Evolutionary conservation across 2,329 filamentous ascomycete species (phyloP), one percentile per base, ranked within the genome.

Genomic region (Ascocoryne sarcoides): DNA sequence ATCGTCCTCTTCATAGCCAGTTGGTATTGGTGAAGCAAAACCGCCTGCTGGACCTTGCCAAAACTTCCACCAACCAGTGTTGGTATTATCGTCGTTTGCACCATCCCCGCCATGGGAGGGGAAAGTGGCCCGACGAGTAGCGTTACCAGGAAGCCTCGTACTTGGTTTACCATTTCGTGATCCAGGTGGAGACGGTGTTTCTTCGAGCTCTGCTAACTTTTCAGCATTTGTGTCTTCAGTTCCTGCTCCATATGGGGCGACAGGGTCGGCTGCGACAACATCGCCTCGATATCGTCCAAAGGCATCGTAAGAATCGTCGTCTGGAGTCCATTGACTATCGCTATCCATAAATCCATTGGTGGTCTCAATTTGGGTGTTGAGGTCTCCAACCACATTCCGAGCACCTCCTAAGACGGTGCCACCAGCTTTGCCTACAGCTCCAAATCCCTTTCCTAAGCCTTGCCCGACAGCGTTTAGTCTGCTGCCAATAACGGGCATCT

Each of bases 41-140:
- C 71, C 73, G 17, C 77, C 77, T 2, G 69, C 61, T 0, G 77
- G 77, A 0, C 74, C 71, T 50, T 77, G 75, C 77, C 77, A 82
- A 44, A 82, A 81, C 45, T 81, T 62, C 64, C 73, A 81, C 66
- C 76, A 81, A 4, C 33, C 32, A 10, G 33, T 15, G 12, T 26
- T 26, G 10, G 36, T 31, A 9, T 30, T 18, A 37, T 52, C 45
- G 23, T 50, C 44, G 16, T 44, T 42, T 10, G 43, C 21, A 29
- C 49, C 47, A 39, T 54, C 51, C 3, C 40, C 38, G 5, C 48
- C 50, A 38, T 51, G 45, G n/a, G n/a, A n/a, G n/a, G 47, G 37
- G 16, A 31, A 39, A 19, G 42, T 44, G 10, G 36, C 40, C 18
- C 39, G 33, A 7, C 51, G 47, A 15, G 52, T 50, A 10, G 42